phyloP scores from a whole-genome alignment of 1,284 basidiomycete genomes.

The Athelia psychrophila region DNA sequence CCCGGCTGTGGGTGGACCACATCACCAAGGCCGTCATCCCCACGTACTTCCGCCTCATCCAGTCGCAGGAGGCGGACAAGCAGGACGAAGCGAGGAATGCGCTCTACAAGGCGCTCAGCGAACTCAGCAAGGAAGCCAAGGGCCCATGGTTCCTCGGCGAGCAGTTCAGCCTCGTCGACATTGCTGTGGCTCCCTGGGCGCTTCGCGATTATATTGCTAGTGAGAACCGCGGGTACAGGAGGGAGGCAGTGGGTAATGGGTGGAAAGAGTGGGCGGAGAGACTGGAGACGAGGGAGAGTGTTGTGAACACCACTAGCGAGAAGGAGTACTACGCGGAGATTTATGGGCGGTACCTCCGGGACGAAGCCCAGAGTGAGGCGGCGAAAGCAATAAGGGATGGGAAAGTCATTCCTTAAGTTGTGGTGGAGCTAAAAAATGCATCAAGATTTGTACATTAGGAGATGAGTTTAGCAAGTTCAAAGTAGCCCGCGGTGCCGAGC shows the following conservation, averaged over 20 bases:
- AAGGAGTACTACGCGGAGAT: conserved; percentile 46
- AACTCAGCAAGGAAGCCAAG: conserved; percentile 44
- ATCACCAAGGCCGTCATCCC: conserved; percentile 50
- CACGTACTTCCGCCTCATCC: conserved; percentile 43
- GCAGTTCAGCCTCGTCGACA: conserved; percentile 55
- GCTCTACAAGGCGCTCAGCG: conserved; percentile 42
- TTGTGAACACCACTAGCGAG: conserved; percentile 47
- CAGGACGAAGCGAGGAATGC: conserved; percentile 45
- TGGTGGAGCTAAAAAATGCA: no score
- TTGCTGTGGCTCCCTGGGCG: conserved; percentile 59
- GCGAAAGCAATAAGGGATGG: conserved; percentile 57
- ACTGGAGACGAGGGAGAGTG: conserved; percentile 44
- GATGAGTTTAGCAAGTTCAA: no score
- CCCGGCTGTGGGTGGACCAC: conserved; percentile 54
- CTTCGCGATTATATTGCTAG: conserved; percentile 44
- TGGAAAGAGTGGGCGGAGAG: conserved; percentile 47
- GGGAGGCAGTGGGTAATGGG: conserved; percentile 38
- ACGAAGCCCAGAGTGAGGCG: conserved; percentile 58
- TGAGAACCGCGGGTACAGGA: conserved; percentile 48
- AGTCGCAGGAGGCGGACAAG: conserved; percentile 48
- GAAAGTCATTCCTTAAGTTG: conserved; percentile 38
- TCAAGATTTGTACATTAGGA: no score
- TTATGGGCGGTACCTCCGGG: conserved; percentile 51
- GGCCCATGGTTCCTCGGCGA: conserved; percentile 62
- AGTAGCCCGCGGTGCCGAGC: no score